Percentiles rank a stretch among this genome's conserved stretches.
These are phyloP conservation scores for Goffeauzyma gilvescens DNA, from an alignment of 768 basidiomycete species.

Conservation along the genomic window DNA sequence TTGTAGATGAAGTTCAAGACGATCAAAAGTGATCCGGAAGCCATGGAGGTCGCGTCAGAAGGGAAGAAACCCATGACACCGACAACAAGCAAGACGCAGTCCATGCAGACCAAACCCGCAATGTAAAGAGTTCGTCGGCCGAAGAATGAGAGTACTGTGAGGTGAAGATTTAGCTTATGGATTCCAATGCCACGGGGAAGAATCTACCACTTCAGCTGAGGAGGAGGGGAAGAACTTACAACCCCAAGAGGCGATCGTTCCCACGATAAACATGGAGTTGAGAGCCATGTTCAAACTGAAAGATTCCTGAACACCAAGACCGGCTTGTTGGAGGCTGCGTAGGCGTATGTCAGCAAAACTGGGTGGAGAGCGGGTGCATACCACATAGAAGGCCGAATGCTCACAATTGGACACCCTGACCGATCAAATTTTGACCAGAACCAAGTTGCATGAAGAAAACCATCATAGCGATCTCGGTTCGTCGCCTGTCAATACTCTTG, in stretches of 20 bases:
- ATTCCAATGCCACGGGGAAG: too few species aligned
- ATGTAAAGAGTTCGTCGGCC: not conserved
- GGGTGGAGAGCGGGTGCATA: too few species aligned
- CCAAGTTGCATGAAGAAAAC: slow-evolving; percentile 3
- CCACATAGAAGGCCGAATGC: too few species aligned
- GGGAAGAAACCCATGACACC: slow-evolving; percentile 13
- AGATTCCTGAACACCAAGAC: slow-evolving; percentile 4
- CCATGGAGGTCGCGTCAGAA: slow-evolving; percentile 3
- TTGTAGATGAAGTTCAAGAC: slow-evolving; percentile 18
- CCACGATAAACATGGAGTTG: slow-evolving; percentile 15
- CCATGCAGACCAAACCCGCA: slow-evolving; percentile 9
- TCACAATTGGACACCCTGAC: too few species aligned
- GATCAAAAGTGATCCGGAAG: slow-evolving; percentile 13
- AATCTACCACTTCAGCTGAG: too few species aligned
- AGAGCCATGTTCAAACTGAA: slow-evolving; percentile 16
- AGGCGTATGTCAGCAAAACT: not conserved
- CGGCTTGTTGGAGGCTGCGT: slow-evolving; percentile 1
- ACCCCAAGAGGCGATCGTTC: slow-evolving; percentile 21
- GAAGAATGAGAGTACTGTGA: slow-evolving; percentile 19
- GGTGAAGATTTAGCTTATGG: slow-evolving; percentile 24
- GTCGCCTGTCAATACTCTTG: slow-evolving; percentile 16
- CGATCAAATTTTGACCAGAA: slow-evolving; percentile 5
- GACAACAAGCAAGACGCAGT: slow-evolving; percentile 18
- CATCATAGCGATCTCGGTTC: slow-evolving; percentile 21
- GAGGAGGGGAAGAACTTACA: too few species aligned